These are phyloP conservation scores for Striga hermonthica DNA, from an alignment of 305 asterid species.

Conservation along the genomic window DNA sequence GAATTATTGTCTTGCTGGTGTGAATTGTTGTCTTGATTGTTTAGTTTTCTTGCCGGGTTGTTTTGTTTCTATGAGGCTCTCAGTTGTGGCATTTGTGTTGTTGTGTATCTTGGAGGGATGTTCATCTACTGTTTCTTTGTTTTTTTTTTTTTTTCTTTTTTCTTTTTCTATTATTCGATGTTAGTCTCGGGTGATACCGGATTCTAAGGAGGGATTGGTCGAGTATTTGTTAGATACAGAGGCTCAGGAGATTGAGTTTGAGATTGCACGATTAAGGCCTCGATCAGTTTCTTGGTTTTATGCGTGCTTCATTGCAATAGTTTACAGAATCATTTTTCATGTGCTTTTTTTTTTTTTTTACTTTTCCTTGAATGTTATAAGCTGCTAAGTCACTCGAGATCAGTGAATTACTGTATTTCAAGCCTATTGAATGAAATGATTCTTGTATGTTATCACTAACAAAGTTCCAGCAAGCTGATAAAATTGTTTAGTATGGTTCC, in stretches of 20 bases:
- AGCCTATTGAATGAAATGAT: too few species aligned
- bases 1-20: too few species aligned
- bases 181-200: constrained; percentile 76
- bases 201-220: constrained; percentile 51
- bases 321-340: too few species aligned
- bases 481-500: too few species aligned
- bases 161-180: neutral
- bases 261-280: constrained; percentile 81
- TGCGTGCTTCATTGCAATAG: too few species aligned
- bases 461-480: too few species aligned
- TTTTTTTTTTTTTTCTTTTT: neutral
- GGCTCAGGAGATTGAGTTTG: constrained; percentile 82
- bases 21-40: neutral
- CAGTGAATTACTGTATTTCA: too few species aligned
- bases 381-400: too few species aligned
- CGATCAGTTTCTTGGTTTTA: constrained; percentile 43
- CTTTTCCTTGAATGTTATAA: too few species aligned
- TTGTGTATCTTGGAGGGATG: constrained; percentile 13
- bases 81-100: neutral
- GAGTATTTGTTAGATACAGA: constrained; percentile 92
- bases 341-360: too few species aligned
- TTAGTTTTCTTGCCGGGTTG: neutral
- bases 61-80: too few species aligned
- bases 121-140: constrained; percentile 2
- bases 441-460: too few species aligned